These are phyloP conservation scores for Amanita polypyramis DNA, from an alignment of 768 basidiomycete genomes.

Conservation along the genomic window DNA sequence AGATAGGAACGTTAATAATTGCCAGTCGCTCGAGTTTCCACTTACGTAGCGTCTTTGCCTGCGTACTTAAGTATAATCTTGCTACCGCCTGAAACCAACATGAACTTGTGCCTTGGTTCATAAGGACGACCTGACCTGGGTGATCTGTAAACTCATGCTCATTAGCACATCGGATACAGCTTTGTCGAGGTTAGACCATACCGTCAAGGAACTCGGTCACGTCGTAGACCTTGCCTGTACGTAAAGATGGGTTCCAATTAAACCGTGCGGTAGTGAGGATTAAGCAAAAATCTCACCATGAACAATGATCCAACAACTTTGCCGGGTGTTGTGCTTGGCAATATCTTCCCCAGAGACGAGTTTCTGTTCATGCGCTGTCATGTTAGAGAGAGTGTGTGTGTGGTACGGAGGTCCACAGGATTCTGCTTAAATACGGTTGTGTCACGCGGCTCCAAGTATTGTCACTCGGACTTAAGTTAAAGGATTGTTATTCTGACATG, in stretches of 20 bases:
- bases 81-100: constrained; percentile 44
- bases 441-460: no score
- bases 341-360: constrained; percentile 38
- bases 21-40: background rate
- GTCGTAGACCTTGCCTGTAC: constrained; percentile 61
- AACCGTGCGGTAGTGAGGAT: background rate
- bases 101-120: background rate
- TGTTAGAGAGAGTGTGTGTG: background rate
- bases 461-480: no score
- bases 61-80: constrained; percentile 83
- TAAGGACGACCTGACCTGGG: constrained; percentile 30
- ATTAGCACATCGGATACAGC: background rate
- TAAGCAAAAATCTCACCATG: constrained; percentile 39
- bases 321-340: constrained; percentile 42
- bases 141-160: constrained; percentile 34
- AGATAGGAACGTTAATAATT: constrained; percentile 7
- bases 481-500: no score
- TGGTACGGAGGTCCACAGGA: no score
- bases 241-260: background rate
- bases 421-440: no score
- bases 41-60: constrained; percentile 83
- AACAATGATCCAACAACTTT: constrained; percentile 78
- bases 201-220: constrained; percentile 71
- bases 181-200: constrained; percentile 16
- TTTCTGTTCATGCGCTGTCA: background rate